phyloP scores from a whole-genome alignment of 768 basidiomycete genomes.

The Rhizopogon vulgaris region DNA sequence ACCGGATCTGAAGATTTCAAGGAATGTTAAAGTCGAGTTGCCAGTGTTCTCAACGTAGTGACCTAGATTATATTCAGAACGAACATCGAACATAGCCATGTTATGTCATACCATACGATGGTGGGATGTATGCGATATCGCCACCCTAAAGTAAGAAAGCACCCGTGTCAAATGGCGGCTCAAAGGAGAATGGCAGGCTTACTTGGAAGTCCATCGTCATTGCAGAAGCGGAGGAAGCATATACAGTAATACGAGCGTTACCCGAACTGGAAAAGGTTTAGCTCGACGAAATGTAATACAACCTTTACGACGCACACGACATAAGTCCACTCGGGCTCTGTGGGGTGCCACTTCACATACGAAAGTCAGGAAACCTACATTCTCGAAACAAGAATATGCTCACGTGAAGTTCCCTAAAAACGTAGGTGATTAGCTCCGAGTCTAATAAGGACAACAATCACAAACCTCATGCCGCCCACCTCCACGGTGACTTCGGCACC shows the following conservation, averaged over 20 bases:
- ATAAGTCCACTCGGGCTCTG: constrained; percentile 43
- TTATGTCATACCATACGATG: constrained; percentile 16
- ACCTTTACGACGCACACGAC: constrained; percentile 26
- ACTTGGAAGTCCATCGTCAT: constrained; percentile 42
- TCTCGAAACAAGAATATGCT: constrained; percentile 11
- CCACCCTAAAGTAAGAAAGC: constrained; percentile 21
- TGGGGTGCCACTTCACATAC: constrained; percentile 42
- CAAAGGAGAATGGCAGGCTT: not conserved
- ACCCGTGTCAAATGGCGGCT: not conserved
- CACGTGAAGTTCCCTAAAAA: constrained; percentile 39
- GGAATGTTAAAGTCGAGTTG: constrained; percentile 47
- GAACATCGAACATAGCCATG: not conserved
- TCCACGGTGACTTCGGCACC: constrained; percentile 54
- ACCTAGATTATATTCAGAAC: constrained; percentile 25
- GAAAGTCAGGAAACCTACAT: not conserved
- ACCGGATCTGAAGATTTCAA: constrained; percentile 61
- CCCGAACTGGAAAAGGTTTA: constrained; percentile 25
- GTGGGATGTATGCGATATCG: constrained; percentile 20
- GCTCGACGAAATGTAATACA: not conserved
- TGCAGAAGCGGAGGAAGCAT: constrained; percentile 34
- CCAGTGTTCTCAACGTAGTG: constrained; percentile 69
- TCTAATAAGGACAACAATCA: not conserved
- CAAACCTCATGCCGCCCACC: constrained; percentile 54
- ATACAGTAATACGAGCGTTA: constrained; percentile 36
- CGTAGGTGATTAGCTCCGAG: not conserved